Base-by-base conservation (phyloP, 495 filamentous ascomycete genomes). In the Jackrogersella multiformis region DNA sequence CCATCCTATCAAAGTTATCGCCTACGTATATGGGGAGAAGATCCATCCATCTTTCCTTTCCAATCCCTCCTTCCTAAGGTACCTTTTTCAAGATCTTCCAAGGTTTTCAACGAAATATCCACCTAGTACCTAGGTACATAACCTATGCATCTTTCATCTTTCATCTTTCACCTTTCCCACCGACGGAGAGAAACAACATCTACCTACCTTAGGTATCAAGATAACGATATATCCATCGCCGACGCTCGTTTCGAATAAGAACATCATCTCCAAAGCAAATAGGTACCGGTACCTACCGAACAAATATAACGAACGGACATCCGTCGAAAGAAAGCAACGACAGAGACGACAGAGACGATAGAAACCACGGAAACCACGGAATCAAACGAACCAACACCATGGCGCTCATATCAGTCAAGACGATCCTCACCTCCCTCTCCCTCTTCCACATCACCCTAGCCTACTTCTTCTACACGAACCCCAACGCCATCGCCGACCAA, bases 391-490 rank as follows among this genome's bases (percentile, higher is more conserved):
- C 18, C n/a, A n/a, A n/a, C 66, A 82, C 28, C 68, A 97, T 97
- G 93, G 89, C 87, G 39, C 79, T 95, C 64, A 79, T 97, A 68
- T 92, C 91, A 6, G 86, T 87, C 59, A 88, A 85, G 73, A 88
- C 88, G 2, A 87, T 96, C 69, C 85, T 97, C 63, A 89, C 91
- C 67, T 87, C 86, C 34, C 80, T 96, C 62, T 89, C 88, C 68
- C 84, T 96, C 75, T 90, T 94, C 81, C 89, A 94, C 76, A 77
- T 95, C 62, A 90, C 90, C 16, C 83, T 94, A 23, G 90, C 86
- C 72, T 93, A 88, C 77, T 92, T 93, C 84, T 89, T 96, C 79
- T 84, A 93, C 73, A 88, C 85, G 52, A 86, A 83, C 23, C 93
- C 93, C 2, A 73, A 76, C 35, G 78, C 82, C 59, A 84, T 97